Evolutionary conservation across 1,284 basidiomycete genomes (phyloP), one percentile per base, ranked within the genome.

Genomic region (Cystobasidium pallidum): DNA sequence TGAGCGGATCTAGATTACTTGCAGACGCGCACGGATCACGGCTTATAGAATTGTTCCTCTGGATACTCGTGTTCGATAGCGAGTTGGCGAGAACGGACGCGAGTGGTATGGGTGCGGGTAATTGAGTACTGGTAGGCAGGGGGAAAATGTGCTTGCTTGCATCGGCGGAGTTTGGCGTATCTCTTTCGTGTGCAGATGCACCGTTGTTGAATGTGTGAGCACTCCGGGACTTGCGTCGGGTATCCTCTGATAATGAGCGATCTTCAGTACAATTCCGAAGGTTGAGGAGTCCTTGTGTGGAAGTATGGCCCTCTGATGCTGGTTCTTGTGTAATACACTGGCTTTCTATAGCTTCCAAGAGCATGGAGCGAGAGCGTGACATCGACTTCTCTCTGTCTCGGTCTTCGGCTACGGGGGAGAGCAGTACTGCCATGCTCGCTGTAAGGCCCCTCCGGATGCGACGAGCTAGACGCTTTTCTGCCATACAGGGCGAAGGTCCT

Each of bases 361-460:
- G 19, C 54, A 57, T 57, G 32, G 54, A 57, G 7, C 54, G 54
- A 57, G 54, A 57, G n/a, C 47, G 47, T 19, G 62, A 64, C 43
- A 64, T 21, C 3, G 62, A 64, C 34, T 52, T 47, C 62, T 64
- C 62, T 24, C 32, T 47, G 3, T 47, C 43, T 10, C 47, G 62
- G 21, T 64, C 62, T 51, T 64, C 62, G 11, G 43, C 62, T 17
- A 64, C 62, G 13, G 62, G 62, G 4, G 62, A 64, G 7, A 64
- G 45, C 19, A 43, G 58, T 7, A 43, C n/a, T 45, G 43, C 62
- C 45, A 47, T 64, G 17, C 45, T 64, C 11, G 47, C 24, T 45
- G 62, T 51, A n/a, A 64, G 47, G 32, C 62, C 62, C 34, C 62
- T 41, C 21, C 45, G 17, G 45, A 64, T 34, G 11, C 62, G 62